Evolutionary conservation across 192 early-diverging fungal species (phyloP).

Genomic region (Coemansia umbellata): DNA sequence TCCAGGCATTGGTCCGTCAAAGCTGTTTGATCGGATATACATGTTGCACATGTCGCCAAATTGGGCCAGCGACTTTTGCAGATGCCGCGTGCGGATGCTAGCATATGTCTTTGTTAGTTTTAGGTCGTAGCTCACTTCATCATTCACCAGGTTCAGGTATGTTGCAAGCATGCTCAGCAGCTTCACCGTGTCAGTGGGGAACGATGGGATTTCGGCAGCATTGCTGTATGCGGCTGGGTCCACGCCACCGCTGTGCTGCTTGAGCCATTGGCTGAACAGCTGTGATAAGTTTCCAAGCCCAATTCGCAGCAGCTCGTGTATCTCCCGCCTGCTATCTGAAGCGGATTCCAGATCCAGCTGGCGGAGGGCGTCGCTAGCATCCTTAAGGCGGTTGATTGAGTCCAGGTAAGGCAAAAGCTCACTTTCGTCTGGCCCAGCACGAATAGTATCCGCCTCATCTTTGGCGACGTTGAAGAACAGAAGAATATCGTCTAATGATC

Average conservation of each 20-base stretch:
- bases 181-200: constrained; percentile 48
- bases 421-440: constrained; percentile 44
- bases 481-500: constrained; percentile 47
- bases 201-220: constrained; percentile 41
- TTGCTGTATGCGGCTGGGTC: constrained; percentile 49
- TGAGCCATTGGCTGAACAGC: constrained; percentile 54
- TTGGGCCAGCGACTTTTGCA: constrained; percentile 51
- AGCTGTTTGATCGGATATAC: constrained; percentile 30
- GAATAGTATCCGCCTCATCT: constrained; percentile 46
- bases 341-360: constrained; percentile 47
- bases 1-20: constrained; percentile 13
- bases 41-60: constrained; percentile 43
- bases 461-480: constrained; percentile 50
- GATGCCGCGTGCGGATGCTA: constrained; percentile 38
- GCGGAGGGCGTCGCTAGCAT: constrained; percentile 46
- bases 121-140: constrained; percentile 49
- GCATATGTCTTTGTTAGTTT: constrained; percentile 44
- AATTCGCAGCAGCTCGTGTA: constrained; percentile 43
- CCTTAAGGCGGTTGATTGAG: constrained; percentile 52
- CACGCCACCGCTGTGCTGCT: constrained; percentile 50
- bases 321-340: constrained; percentile 40
- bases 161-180: constrained; percentile 53
- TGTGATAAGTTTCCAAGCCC: constrained; percentile 52
- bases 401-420: constrained; percentile 53
- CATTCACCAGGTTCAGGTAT: constrained; percentile 49